Evolutionary conservation across 176 grass and related monocot genomes (phyloP).

Genomic region (Aegilops tauschii): DNA sequence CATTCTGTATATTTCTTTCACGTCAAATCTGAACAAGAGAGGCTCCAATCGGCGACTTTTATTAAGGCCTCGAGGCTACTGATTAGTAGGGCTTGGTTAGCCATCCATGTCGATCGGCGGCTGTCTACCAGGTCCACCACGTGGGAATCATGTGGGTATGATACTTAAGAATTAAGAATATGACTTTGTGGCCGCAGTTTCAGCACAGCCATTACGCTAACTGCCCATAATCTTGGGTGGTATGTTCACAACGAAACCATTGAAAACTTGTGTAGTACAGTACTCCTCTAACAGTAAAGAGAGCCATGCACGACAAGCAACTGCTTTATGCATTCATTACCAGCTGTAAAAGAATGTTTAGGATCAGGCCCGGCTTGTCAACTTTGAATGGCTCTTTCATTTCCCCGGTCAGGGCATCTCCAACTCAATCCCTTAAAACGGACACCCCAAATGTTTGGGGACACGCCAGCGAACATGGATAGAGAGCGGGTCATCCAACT

Average conservation of each 20-base stretch:
- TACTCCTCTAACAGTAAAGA: neutral
- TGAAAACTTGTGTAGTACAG: neutral
- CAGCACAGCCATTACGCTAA: neutral
- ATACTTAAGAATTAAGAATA: neutral
- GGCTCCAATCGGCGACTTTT: neutral
- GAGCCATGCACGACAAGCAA: neutral
- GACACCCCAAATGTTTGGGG: no score
- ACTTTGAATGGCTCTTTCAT: neutral
- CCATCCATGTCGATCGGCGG: slow-evolving; percentile 2
- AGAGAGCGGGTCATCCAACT: no score
- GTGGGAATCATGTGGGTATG: neutral
- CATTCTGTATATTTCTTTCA: neutral
- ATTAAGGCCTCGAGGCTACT: no score
- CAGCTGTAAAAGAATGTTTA: neutral
- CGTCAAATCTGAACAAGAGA: slow-evolving; percentile 35
- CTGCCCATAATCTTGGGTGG: neutral
- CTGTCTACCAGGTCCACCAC: neutral
- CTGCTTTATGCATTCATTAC: slow-evolving; percentile 17
- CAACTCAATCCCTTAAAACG: no score
- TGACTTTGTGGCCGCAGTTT: neutral
- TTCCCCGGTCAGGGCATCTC: no score
- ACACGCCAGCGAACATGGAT: no score
- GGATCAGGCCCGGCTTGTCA: neutral
- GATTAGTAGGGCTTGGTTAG: neutral
- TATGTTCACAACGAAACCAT: neutral